phyloP scores from a whole-genome alignment of 1,284 basidiomycete genomes.

The Ceratobasidium sp. region DNA sequence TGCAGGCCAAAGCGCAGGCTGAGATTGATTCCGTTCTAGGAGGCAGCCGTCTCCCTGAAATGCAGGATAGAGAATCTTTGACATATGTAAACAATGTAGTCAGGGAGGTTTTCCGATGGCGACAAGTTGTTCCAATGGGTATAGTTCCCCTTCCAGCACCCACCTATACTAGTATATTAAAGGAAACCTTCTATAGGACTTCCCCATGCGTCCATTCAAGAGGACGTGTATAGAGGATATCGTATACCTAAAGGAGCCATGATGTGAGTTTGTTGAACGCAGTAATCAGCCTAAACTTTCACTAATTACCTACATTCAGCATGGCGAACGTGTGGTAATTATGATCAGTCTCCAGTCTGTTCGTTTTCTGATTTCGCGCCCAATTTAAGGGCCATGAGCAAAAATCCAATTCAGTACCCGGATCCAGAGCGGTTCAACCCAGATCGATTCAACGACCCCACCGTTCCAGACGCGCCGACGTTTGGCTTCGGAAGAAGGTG shows the following conservation, averaged over 20 bases:
- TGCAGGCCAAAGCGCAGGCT: conserved; percentile 48
- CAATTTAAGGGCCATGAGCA: conserved; percentile 40
- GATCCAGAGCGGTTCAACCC: conserved; percentile 49
- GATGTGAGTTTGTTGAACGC: conserved; percentile 4
- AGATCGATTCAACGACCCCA: conserved; percentile 46
- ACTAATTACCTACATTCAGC: neutral
- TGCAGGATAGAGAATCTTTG: conserved; percentile 20
- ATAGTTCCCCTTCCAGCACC: neutral
- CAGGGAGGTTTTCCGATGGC: conserved; percentile 17
- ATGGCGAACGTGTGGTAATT: conserved; percentile 47
- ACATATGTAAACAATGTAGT: conserved; percentile 9
- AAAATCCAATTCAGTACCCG: conserved; percentile 42
- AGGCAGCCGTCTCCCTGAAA: conserved; percentile 27
- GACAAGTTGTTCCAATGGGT: conserved; percentile 7
- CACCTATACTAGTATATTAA: too few species aligned
- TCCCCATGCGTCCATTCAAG: conserved; percentile 15
- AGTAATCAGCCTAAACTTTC: neutral
- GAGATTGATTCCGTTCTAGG: conserved; percentile 53
- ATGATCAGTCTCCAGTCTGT: conserved; percentile 55
- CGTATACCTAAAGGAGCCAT: conserved; percentile 23
- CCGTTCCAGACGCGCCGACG: conserved; percentile 25
- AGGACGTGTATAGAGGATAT: conserved; percentile 28
- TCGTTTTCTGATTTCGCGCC: neutral
- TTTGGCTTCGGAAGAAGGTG: conserved; percentile 20
- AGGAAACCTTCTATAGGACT: neutral